Evolutionary conservation across 805 yeast species (phyloP), one percentile per base, ranked within the genome.

Genomic region (Pichia membranifaciens): DNA sequence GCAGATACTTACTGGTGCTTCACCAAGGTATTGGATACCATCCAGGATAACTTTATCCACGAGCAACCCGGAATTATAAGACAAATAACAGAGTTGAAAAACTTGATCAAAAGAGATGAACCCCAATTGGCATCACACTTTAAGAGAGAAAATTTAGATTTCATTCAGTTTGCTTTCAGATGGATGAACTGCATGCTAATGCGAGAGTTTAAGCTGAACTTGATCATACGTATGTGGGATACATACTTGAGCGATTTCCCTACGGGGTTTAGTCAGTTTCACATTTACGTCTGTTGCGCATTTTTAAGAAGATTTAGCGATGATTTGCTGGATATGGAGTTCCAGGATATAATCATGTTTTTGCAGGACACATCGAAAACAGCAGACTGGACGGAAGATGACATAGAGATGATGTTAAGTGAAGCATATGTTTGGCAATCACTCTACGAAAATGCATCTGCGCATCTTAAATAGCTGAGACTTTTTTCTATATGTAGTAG

Each of bases 181-280:
- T 93, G 99, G 99, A 93, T 93, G 98, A 93, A 93, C 67, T 93
- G 99, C 69, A 70, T 93, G 58, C 70, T 93, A 43, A 93, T 93
- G 99, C 78, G 99, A 54, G 99, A 93, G 58, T 73, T 93, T 39
- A 79, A 83, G 37, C 80, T 93, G 58, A 70, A 71, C 28, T 77
- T 87, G 51, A 85, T 90, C 5, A 81, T 90, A 20, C 74, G 99
- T 48, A 91, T 93, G 96, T 93, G 99, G 98, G 99, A 93, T 61
- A 90, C 99, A 0, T 93, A 93, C 63, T 64, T 86, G 3, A 76
- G 87, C 43, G 89, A 86, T 59, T 76, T 78, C 18, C 82, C 84
- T 3, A 74, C 75, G 40, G 96, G 96, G 2, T 88, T 93, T 61
- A 87, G 86, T 57, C 88, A 82, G 58, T 93, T 93, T 67, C 99